These are phyloP conservation scores for Emmonsia crescens DNA, from an alignment of 2,329 filamentous ascomycete genomes.

Conservation along the genomic window DNA sequence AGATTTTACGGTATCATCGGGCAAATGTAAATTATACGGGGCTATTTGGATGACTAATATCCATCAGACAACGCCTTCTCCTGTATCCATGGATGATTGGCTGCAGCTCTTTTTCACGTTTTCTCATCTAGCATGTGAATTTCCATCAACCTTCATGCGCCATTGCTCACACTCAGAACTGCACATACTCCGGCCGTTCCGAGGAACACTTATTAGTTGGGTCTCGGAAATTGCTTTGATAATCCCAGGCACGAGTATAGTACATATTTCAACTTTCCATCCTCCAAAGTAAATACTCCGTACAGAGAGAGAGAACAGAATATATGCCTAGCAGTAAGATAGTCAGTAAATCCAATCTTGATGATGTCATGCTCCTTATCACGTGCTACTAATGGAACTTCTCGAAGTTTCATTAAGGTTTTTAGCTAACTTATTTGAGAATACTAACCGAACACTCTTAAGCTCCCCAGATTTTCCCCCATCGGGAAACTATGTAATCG, in stretches of 20 bases:
- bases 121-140: background rate
- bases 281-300: too few relatives aligned
- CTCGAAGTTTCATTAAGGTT: background rate
- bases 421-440: background rate
- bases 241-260: too few relatives aligned
- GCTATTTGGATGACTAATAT: background rate
- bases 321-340: too few relatives aligned
- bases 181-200: too few relatives aligned
- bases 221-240: too few relatives aligned
- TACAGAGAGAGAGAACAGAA: too few relatives aligned
- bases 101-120: background rate
- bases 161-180: too few relatives aligned
- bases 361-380: background rate
- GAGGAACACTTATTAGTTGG: too few relatives aligned
- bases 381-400: background rate
- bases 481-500: background rate
- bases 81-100: background rate
- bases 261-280: too few relatives aligned
- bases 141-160: background rate
- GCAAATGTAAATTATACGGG: background rate
- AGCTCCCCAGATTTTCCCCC: background rate
- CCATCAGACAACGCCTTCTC: too few relatives aligned
- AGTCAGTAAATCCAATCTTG: too few relatives aligned
- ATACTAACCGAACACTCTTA: background rate
- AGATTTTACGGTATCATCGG: too few relatives aligned